Conservation (phyloP, 1,284 basidiomycete genomes). For the Ustilago bromivora region DNA sequence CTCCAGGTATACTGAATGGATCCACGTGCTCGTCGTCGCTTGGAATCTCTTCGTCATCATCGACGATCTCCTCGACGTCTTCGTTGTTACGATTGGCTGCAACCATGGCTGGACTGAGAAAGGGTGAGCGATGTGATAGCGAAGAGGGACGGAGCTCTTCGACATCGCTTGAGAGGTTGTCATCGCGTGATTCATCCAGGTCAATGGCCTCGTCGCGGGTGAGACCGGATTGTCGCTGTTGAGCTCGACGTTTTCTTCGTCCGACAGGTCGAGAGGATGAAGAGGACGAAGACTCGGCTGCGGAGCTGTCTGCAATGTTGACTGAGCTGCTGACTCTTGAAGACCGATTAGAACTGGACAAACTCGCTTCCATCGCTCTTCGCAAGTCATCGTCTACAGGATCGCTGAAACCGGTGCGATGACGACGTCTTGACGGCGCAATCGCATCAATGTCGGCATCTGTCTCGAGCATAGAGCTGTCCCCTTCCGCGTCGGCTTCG, state of each 20-base stretch:
- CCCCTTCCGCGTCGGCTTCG: slow-evolving; percentile 10
- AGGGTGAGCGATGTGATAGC: slow-evolving; percentile 42
- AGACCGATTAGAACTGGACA: slow-evolving; percentile 21
- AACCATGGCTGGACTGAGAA: slow-evolving; percentile 47
- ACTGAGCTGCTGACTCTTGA: slow-evolving; percentile 25
- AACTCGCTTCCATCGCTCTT: slow-evolving; percentile 48
- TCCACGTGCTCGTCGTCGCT: slow-evolving; percentile 47
- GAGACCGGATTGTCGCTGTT: slow-evolving; percentile 45
- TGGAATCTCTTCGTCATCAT: slow-evolving; percentile 41
- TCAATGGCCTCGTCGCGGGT: slow-evolving; percentile 48
- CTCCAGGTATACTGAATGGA: slow-evolving; percentile 47
- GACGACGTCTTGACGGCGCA: slow-evolving; percentile 50
- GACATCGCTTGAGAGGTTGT: slow-evolving; percentile 24
- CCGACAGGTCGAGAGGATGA: slow-evolving; percentile 33
- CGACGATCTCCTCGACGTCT: slow-evolving; percentile 49
- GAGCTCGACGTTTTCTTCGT: slow-evolving; percentile 37
- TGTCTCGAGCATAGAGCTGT: slow-evolving; percentile 41
- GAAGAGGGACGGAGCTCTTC: slow-evolving; percentile 29
- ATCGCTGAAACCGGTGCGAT: slow-evolving; percentile 22
- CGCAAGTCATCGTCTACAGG: slow-evolving; percentile 49
- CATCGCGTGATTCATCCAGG: slow-evolving; percentile 36
- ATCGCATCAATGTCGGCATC: slow-evolving; percentile 64
- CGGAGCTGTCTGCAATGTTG: slow-evolving; percentile 1
- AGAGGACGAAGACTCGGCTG: slow-evolving; percentile 13
- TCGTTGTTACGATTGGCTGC: slow-evolving; percentile 48